Percentiles rank a stretch among this genome's conserved stretches.
phyloP scores from a whole-genome alignment of 1,284 basidiomycete species.

The Coriolopsis trogii region DNA sequence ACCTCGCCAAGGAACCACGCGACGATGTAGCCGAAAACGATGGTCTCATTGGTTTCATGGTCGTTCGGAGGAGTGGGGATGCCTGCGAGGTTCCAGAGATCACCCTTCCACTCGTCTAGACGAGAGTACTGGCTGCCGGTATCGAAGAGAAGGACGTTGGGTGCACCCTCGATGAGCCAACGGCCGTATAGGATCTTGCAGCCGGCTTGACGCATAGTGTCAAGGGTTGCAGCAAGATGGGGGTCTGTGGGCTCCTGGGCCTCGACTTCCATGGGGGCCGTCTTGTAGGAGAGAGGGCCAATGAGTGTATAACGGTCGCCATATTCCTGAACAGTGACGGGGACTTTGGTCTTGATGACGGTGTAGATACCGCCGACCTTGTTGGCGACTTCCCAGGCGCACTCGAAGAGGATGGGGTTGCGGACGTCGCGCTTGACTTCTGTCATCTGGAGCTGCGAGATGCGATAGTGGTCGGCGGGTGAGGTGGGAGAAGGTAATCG shows the following conservation, averaged over 20 bases:
- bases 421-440: conserved; percentile 71
- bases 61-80: conserved; percentile 96
- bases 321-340: conserved; percentile 94
- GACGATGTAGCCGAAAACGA: conserved; percentile 97
- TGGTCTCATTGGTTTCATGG: conserved; percentile 98
- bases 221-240: conserved; percentile 70
- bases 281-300: conserved; percentile 96
- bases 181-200: conserved; percentile 95
- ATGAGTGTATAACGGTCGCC: conserved; percentile 92
- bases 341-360: conserved; percentile 99
- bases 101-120: conserved; percentile 97
- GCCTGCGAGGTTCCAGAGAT: conserved; percentile 97
- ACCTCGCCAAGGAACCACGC: conserved; percentile 99
- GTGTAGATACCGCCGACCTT: conserved; percentile 99
- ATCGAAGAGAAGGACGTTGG: conserved; percentile 94
- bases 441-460: conserved; percentile 30
- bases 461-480: conserved; percentile 1
- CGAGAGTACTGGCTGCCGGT: conserved; percentile 87
- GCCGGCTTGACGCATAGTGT: conserved; percentile 83
- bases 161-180: conserved; percentile 97
- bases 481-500: too few relatives aligned
- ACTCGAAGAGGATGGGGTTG: conserved; percentile 83
- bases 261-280: conserved; percentile 98
- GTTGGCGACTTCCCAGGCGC: conserved; percentile 95
- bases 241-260: conserved; percentile 83